These are phyloP conservation scores for Chytridium lagenaria DNA, from an alignment of 371 early-diverging fungal genomes.

Conservation along the genomic window DNA sequence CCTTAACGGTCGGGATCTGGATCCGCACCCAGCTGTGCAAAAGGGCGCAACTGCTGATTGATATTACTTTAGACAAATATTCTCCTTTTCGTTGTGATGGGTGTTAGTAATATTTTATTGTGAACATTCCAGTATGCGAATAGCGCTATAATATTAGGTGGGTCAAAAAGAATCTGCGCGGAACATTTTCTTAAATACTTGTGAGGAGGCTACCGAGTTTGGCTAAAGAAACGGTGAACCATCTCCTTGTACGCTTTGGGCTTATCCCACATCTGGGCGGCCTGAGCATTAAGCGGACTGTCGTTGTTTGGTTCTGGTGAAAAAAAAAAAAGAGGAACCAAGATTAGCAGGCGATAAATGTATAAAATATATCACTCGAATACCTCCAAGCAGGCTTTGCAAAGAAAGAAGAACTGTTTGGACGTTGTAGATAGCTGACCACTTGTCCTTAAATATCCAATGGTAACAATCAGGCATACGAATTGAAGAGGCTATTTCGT, in stretches of 20 bases:
- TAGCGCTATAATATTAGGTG: no score
- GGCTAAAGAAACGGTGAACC: conserved; percentile 21
- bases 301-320: conserved; percentile 67
- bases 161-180: no score
- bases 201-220: no score
- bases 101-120: no score
- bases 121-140: no score
- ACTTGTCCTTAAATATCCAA: conserved; percentile 60
- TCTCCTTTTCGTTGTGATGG: no score
- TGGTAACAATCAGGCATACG: not conserved
- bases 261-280: conserved; percentile 67
- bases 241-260: conserved; percentile 36
- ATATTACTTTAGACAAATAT: no score
- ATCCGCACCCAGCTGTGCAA: no score
- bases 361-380: not conserved
- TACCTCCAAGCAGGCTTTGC: conserved; percentile 68
- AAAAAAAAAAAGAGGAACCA: not conserved
- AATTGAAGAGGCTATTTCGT: conserved; percentile 2
- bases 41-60: no score
- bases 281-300: conserved; percentile 66
- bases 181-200: no score
- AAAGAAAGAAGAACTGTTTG: conserved; percentile 68
- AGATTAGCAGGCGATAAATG: conserved; percentile 11
- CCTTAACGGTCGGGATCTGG: no score
- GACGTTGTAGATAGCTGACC: conserved; percentile 75